Evolutionary conservation across 2,329 filamentous ascomycete species (phyloP).

Genomic region (Venturia pyrina): DNA sequence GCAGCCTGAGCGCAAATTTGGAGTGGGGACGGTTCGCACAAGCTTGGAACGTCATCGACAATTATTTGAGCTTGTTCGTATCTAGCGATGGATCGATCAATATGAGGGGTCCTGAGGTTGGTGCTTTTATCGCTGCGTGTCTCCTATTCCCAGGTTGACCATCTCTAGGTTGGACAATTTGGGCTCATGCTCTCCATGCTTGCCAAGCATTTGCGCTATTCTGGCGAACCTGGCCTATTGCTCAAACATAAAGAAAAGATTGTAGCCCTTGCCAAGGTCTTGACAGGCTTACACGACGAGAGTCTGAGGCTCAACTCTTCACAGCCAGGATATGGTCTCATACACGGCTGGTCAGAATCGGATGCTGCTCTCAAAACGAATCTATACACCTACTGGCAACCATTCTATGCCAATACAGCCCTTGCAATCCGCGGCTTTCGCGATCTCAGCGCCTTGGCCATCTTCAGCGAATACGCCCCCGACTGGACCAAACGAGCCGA

Average conservation of each 20-base stretch:
- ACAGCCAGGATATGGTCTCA: conserved; percentile 2
- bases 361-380: conserved; percentile 4
- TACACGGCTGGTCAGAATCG: conserved; percentile 10
- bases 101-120: conserved; percentile 10
- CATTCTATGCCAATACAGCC: conserved; percentile 9
- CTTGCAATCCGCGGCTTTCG: conserved; percentile 8
- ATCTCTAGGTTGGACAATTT: conserved; percentile 8
- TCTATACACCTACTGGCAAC: conserved; percentile 8
- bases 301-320: neutral
- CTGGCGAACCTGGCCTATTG: conserved; percentile 1
- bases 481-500: conserved; percentile 6
- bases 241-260: conserved; percentile 9
- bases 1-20: conserved; percentile 6
- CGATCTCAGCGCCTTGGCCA: neutral
- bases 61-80: conserved; percentile 7
- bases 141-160: neutral
- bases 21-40: conserved; percentile 8
- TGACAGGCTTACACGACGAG: conserved; percentile 7
- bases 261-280: conserved; percentile 2
- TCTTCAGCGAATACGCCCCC: neutral
- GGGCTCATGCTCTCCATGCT: conserved; percentile 9
- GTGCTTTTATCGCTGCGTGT: neutral
- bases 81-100: conserved; percentile 2
- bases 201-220: conserved; percentile 8
- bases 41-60: conserved; percentile 8